phyloP scores from a whole-genome alignment of 352 stramenopile species.

The Globisporangium uncinulatum region DNA sequence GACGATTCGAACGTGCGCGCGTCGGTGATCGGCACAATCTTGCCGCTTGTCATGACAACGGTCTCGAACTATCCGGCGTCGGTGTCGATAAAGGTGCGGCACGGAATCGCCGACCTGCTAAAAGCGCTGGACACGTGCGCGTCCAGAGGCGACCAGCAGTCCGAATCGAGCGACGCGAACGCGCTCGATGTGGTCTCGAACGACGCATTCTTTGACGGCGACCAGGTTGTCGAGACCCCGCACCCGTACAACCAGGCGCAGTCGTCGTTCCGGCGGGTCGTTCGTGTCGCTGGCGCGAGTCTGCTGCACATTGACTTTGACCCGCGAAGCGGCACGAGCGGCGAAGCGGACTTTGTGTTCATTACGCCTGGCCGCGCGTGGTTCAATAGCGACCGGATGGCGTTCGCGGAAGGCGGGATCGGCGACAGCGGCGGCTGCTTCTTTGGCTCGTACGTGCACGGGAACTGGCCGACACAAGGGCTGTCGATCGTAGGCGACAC shows the following conservation, averaged over 20 bases:
- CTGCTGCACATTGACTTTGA: slow-evolving; percentile 71
- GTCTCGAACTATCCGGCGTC: slow-evolving; percentile 34
- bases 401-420: slow-evolving; percentile 52
- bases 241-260: slow-evolving; percentile 66
- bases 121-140: slow-evolving; percentile 19
- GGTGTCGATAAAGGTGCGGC: slow-evolving; percentile 23
- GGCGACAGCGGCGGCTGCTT: slow-evolving; percentile 63
- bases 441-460: slow-evolving; percentile 42
- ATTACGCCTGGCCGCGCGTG: slow-evolving; percentile 52
- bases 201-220: slow-evolving; percentile 28
- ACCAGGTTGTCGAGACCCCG: slow-evolving; percentile 50
- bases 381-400: slow-evolving; percentile 51
- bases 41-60: slow-evolving; percentile 38
- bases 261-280: slow-evolving; percentile 48
- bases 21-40: slow-evolving; percentile 37
- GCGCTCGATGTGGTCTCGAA: not conserved
- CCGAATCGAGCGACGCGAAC: not conserved
- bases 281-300: slow-evolving; percentile 46
- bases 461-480: slow-evolving; percentile 50
- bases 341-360: slow-evolving; percentile 61
- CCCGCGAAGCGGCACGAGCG: slow-evolving; percentile 42
- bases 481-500: slow-evolving; percentile 59
- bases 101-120: slow-evolving; percentile 23
- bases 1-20: slow-evolving; percentile 11
- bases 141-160: not conserved